phyloP scores from a whole-genome alignment of 2,329 filamentous ascomycete genomes.

The Phialophora macrospora region DNA sequence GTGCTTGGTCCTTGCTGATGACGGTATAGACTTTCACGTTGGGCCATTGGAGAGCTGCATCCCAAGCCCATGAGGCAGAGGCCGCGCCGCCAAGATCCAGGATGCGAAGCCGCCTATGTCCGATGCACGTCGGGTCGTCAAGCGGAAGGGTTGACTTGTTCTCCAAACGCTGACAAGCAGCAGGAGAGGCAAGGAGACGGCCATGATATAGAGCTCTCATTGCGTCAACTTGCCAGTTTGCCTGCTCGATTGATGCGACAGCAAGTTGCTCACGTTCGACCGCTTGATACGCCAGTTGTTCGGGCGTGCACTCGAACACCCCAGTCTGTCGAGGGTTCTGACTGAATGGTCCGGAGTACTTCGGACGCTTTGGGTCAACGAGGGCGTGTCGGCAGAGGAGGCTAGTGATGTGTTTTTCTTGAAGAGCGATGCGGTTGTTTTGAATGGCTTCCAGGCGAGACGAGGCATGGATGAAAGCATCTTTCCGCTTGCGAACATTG shows the following conservation, averaged over 20 bases:
- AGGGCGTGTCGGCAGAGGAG: constrained; percentile 85
- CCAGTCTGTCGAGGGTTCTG: constrained; percentile 71
- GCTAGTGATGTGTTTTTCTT: constrained; percentile 74
- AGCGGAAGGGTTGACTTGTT: constrained; percentile 39
- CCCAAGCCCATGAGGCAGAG: constrained; percentile 94
- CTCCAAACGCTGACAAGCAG: constrained; percentile 42
- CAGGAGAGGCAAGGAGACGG: constrained; percentile 62
- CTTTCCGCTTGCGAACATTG: constrained; percentile 67
- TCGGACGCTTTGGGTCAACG: constrained; percentile 69
- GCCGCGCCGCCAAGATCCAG: constrained; percentile 86
- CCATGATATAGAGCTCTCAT: constrained; percentile 65
- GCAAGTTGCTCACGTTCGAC: constrained; percentile 81
- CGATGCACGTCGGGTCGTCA: constrained; percentile 40
- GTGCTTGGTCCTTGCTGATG: constrained; percentile 73
- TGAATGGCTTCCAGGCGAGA: constrained; percentile 88
- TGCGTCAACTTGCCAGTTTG: constrained; percentile 67
- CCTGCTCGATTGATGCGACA: constrained; percentile 68
- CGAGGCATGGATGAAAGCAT: constrained; percentile 83
- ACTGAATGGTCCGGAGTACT: constrained; percentile 71
- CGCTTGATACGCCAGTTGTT: constrained; percentile 48
- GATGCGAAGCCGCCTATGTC: constrained; percentile 64
- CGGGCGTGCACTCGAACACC: constrained; percentile 47
- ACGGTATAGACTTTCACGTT: constrained; percentile 87
- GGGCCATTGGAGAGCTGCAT: constrained; percentile 83
- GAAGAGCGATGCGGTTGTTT: constrained; percentile 75